Evolutionary conservation across 805 yeast genomes (phyloP).

Genomic region (Hanseniaspora thailandica): DNA sequence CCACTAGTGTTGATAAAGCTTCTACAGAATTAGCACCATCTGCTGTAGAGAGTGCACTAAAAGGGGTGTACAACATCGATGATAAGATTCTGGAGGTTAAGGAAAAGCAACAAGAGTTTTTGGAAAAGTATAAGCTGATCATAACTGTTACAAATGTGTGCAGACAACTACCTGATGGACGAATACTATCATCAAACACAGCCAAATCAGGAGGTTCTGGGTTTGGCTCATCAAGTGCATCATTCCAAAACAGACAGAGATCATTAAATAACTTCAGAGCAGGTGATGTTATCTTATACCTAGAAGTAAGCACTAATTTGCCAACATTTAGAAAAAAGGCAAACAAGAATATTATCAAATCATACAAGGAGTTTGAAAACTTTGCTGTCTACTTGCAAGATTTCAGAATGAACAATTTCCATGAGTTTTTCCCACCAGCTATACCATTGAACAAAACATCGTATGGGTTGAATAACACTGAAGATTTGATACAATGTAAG

Average conservation of each 20-base stretch:
- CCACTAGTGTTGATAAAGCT: not conserved
- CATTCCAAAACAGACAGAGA: slow-evolving; percentile 3
- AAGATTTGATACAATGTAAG: slow-evolving; percentile 51
- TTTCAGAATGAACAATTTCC: slow-evolving; percentile 39
- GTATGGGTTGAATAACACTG: slow-evolving; percentile 75
- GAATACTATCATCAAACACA: slow-evolving; percentile 3
- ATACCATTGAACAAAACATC: slow-evolving; percentile 65
- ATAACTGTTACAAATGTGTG: slow-evolving; percentile 44
- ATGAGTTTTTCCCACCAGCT: slow-evolving; percentile 88
- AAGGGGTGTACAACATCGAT: slow-evolving; percentile 2
- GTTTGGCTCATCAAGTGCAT: not conserved
- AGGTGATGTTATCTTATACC: slow-evolving; percentile 12
- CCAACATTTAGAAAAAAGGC: slow-evolving; percentile 62
- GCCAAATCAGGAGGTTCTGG: not conserved
- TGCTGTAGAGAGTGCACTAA: not conserved
- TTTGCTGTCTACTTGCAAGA: slow-evolving; percentile 67
- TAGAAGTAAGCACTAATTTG: slow-evolving; percentile 38
- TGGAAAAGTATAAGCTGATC: slow-evolving; percentile 32
- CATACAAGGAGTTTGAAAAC: slow-evolving; percentile 63
- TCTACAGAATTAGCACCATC: not conserved
- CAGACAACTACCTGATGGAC: slow-evolving; percentile 19
- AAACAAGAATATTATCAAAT: slow-evolving; percentile 67
- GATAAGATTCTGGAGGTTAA: slow-evolving; percentile 18
- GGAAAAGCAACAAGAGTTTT: slow-evolving; percentile 5
- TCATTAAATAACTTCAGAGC: slow-evolving; percentile 3